A percentile compares a stretch with the other conserved stretches of the same genome.
These are phyloP conservation scores for Diplodia corticola DNA, from an alignment of 2,329 filamentous ascomycete species.

Conservation along the genomic window DNA sequence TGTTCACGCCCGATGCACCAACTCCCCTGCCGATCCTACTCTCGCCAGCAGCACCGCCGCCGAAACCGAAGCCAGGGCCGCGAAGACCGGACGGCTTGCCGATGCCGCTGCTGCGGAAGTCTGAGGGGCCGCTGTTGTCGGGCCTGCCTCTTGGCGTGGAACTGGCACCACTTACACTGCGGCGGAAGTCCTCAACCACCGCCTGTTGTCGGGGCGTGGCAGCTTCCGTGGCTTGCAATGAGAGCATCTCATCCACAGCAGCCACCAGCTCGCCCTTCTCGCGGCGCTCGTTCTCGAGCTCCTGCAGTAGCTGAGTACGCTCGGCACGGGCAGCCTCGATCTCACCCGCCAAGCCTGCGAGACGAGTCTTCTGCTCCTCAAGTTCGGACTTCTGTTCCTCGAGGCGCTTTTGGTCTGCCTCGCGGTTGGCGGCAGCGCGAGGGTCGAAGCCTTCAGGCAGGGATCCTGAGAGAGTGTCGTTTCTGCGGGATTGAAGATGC, in stretches of 20 bases:
- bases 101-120: conserved; percentile 26
- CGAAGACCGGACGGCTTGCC: conserved; percentile 59
- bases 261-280: conserved; percentile 83
- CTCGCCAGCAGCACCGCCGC: conserved; percentile 12
- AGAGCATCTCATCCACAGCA: conserved; percentile 81
- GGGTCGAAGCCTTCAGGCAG: conserved; percentile 27
- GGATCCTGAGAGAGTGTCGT: conserved; percentile 59
- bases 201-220: conserved; percentile 21
- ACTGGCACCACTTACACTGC: conserved; percentile 48
- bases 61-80: conserved; percentile 54
- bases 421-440: conserved; percentile 22
- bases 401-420: conserved; percentile 50
- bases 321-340: conserved; percentile 69
- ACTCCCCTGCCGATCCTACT: conserved; percentile 31
- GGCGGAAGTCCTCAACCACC: conserved; percentile 46
- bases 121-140: not conserved
- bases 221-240: conserved; percentile 56
- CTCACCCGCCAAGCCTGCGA: conserved; percentile 73
- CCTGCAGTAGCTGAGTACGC: conserved; percentile 63
- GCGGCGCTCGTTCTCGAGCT: conserved; percentile 72
- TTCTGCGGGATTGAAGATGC: conserved; percentile 64
- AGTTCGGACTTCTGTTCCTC: conserved; percentile 69
- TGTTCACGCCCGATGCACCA: conserved; percentile 23
- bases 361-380: conserved; percentile 69
- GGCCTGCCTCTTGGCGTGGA: conserved; percentile 20